phyloP scores from a whole-genome alignment of 371 early-diverging fungal species.

The Mortierella sp. region DNA sequence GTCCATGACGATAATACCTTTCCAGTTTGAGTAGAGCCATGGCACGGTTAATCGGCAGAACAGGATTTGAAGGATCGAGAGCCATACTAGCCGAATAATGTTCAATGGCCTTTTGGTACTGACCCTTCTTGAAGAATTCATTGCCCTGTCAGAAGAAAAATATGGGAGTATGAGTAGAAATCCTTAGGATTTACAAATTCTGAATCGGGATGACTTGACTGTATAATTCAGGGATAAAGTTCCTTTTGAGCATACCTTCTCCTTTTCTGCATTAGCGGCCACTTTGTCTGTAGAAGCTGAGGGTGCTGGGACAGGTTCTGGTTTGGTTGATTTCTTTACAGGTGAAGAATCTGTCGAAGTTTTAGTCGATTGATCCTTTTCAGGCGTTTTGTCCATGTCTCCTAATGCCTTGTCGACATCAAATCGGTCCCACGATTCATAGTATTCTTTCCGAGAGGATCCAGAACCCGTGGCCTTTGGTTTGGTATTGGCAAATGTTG shows the following conservation, averaged over 20 bases:
- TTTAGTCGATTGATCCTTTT: background rate
- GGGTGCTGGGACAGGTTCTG: background rate
- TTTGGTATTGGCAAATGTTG: background rate
- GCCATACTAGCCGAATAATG: conserved; percentile 78
- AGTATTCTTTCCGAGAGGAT: conserved; percentile 42
- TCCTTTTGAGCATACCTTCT: conserved; percentile 57
- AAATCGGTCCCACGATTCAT: conserved; percentile 63
- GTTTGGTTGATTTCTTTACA: conserved; percentile 10
- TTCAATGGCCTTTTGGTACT: conserved; percentile 71
- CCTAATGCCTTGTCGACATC: conserved; percentile 51
- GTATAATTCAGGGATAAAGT: too few species aligned
- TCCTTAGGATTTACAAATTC: too few species aligned
- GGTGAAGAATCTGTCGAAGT: conserved; percentile 25
- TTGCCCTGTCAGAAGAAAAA: conserved; percentile 70
- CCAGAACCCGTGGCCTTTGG: background rate
- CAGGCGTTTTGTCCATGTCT: conserved; percentile 14
- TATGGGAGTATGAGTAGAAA: too few species aligned
- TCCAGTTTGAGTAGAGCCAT: conserved; percentile 84
- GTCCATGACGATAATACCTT: conserved; percentile 55
- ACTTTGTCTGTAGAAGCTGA: background rate
- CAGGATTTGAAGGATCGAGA: conserved; percentile 70
- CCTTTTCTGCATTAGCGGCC: conserved; percentile 61
- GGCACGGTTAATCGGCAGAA: conserved; percentile 82
- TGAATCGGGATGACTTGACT: background rate
- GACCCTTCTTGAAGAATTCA: conserved; percentile 75